Percentiles rank a stretch among this genome's conserved stretches.
Conservation (phyloP, 257 asterid species). For the Agastache rugosa region DNA sequence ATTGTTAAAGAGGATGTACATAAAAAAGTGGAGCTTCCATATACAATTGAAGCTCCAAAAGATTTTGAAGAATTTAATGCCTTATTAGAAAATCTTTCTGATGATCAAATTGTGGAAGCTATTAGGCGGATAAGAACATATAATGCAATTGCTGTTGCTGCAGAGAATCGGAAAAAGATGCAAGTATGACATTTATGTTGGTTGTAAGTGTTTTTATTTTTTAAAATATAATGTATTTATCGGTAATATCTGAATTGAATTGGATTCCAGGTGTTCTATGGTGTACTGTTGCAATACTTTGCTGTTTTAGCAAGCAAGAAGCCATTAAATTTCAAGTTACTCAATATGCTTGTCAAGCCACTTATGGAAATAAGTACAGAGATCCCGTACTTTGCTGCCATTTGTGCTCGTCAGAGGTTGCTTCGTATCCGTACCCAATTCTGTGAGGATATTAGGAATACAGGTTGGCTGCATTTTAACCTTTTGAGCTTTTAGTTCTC, state of each 20-base stretch:
- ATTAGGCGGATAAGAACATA: conserved; percentile 79
- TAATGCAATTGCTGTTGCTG: conserved; percentile 83
- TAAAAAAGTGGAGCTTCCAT: conserved; percentile 74
- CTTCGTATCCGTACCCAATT: conserved; percentile 69
- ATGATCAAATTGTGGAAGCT: conserved; percentile 90
- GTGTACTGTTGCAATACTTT: conserved; percentile 86
- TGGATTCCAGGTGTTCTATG: conserved; percentile 77
- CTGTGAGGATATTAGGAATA: conserved; percentile 62
- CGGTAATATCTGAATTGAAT: conserved; percentile 21
- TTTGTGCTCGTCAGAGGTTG: conserved; percentile 92
- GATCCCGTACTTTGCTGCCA: conserved; percentile 94
- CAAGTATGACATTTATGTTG: conserved; percentile 64
- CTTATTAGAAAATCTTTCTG: conserved; percentile 69
- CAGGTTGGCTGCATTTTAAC: conserved; percentile 55
- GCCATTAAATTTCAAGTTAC: conserved; percentile 70
- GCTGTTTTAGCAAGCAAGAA: conserved; percentile 80
- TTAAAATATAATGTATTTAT: conserved; percentile 20
- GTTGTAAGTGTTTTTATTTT: conserved; percentile 24
- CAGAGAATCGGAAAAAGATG: conserved; percentile 89
- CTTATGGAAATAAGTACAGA: conserved; percentile 94
- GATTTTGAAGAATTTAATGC: conserved; percentile 73
- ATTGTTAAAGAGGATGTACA: conserved; percentile 36
- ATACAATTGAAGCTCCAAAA: conserved; percentile 94
- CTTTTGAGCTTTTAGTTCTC: neutral
- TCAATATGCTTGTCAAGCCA: conserved; percentile 81